Percentiles rank a stretch among this genome's conserved stretches.
These are phyloP conservation scores for Skeletonema grethae DNA, from an alignment of 108 stramenopile genomes.

Conservation along the genomic window DNA sequence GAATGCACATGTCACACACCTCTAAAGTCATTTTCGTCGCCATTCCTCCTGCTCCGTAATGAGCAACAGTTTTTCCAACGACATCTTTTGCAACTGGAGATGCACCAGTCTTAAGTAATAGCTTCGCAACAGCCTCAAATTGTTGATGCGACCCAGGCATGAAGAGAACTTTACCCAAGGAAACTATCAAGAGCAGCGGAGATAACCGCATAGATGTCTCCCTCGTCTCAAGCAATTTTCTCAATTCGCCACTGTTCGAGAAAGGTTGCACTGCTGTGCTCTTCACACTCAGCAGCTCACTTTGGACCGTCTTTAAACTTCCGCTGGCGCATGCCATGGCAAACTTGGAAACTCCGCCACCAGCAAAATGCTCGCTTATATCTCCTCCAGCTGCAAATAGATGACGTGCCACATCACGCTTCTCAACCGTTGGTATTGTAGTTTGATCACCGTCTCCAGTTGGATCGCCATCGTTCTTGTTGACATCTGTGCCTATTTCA, in stretches of 20 bases:
- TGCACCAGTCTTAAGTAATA: conserved; percentile 46
- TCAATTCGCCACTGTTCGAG: conserved; percentile 5
- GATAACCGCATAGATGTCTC: conserved; percentile 45
- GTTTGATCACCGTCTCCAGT: conserved; percentile 50
- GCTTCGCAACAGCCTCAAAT: conserved; percentile 11
- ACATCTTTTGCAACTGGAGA: conserved; percentile 49
- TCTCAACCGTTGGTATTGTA: neutral
- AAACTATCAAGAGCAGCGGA: conserved; percentile 39
- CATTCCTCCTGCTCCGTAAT: conserved; percentile 55
- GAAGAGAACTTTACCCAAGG: conserved; percentile 24
- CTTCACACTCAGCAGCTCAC: neutral
- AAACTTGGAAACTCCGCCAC: conserved; percentile 13
- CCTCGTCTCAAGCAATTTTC: conserved; percentile 28
- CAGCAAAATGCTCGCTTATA: conserved; percentile 10
- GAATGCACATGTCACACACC: conserved; percentile 35
- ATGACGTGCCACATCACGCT: conserved; percentile 19
- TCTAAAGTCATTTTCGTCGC: conserved; percentile 47
- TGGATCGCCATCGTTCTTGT: conserved; percentile 40
- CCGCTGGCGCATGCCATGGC: conserved; percentile 22
- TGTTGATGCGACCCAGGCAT: neutral
- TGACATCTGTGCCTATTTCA: conserved; percentile 38
- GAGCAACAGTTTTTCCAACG: conserved; percentile 48
- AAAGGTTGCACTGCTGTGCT: conserved; percentile 3
- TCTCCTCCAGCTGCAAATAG: conserved; percentile 42
- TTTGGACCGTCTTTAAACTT: conserved; percentile 7